Evolutionary conservation across 371 early-diverging fungal species (phyloP), one percentile per base, ranked within the genome.

Genomic region (Mortierella sp.): DNA sequence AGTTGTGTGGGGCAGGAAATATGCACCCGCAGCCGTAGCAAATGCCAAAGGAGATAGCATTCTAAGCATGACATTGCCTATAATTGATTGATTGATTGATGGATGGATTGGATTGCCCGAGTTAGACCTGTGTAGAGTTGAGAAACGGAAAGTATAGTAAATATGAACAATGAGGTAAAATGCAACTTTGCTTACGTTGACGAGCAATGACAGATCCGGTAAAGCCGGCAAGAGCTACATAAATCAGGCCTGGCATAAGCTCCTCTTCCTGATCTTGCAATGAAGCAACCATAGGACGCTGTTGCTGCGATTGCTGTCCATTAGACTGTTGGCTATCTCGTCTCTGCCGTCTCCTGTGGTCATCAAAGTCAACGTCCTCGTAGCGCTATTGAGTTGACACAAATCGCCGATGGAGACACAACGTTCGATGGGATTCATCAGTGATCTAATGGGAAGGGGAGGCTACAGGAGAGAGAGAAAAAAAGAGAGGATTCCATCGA

Each of bases 31-130:
- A 12, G 77, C 72, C 0, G 72, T 62, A 9, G 69, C 77, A 26
- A 77, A 77, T 0, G 77, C 72, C 50, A 77, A 26, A 0, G 77
- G 77, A 0, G 72, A 72, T 51, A 72, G 68, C 65, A 72, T 62
- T 7, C 77, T 65, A 69, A 77, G 43, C 45, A 77, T 29, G 46
- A 77, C 65, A 51, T 72, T 77, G 45, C 77, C 77, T 75, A 55
- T 19, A 11, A n/a, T 16, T 12, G 28, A 56, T 19, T 37, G 37
- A 9, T 37, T n/a, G n/a, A 25, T 7, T 53, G 53, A 53, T 12
- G 25, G 19, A 53, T 14, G 16, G 15, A 26, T 50, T 50, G 21
- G 50, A n/a, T n/a, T 4, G 21, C 50, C 11, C 21, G 5, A 16
- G 16, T 50, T 16, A 50, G 50, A 14, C 21, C 21, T 14, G 14